Base-by-base conservation (phyloP, 2,329 filamentous ascomycete genomes). In the Fusarium haematococcum region DNA sequence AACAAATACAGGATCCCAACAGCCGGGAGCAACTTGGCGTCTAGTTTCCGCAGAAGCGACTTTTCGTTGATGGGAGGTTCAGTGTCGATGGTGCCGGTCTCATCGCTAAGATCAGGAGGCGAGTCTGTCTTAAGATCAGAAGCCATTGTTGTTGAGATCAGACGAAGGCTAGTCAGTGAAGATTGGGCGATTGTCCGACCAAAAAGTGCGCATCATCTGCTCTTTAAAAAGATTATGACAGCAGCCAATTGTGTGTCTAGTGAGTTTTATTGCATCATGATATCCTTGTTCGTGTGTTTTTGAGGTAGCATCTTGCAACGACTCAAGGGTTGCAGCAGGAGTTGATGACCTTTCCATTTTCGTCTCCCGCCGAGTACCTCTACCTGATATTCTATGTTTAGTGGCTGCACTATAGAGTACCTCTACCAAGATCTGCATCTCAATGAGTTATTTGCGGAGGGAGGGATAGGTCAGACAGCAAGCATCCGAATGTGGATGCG, bases 11-110 rank as follows among this genome's bases (percentile, higher is more conserved):
- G 72, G 4, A 90, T 76, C 0, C 88, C 88, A 2, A 91, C 85
- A 0, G 87, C 86, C 0, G 89, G 89, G 0, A 91, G 79, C 5
- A 91, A 81, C 54, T 85, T 83, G 5, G 80, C 71, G 69, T 91
- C 89, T 16, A 91, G 76, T 70, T 89, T 93, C 11, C 91, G 84
- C 8, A 93, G 76, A 2, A 94, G 81, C 0, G 84, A 82, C 45
- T 85, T 88, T 77, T 93, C 91, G 64, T 89, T 87, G 35, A 92
- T 78, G 0, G 67, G 48, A 4, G 64, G 23, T 7, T 25, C 56
- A 3, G 67, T 65, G 2, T 72, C 52, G 14, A 73, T 14, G 1
- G 69, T 67, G 2, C 61, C 68, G 7, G 74, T 43, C 33, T 73
- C 63, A 33, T 78, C 76, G 4, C 76, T 78, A 6, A 74, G 70